Conservation (phyloP, 768 basidiomycete genomes). For the Phaffia tasmanica region DNA sequence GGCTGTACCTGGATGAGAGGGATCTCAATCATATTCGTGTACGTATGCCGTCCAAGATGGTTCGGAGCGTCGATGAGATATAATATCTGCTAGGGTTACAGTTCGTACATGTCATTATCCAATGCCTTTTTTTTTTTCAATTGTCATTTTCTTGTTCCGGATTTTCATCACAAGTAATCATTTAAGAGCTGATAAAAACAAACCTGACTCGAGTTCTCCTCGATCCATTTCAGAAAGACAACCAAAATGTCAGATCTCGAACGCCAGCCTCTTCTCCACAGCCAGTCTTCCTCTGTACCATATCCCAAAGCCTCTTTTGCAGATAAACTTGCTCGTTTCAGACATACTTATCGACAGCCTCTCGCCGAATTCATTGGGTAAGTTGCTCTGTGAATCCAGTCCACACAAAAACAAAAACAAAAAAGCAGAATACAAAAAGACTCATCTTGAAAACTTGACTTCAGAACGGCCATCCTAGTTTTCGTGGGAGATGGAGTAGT, state of each 20-base stretch:
- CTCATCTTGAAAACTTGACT: not conserved
- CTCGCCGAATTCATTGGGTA: conserved; percentile 1
- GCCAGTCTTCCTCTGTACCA: no score
- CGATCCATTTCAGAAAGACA: not conserved
- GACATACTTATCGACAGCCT: not conserved
- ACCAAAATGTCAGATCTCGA: not conserved
- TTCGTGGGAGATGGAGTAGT: not conserved
- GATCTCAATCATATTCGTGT: no score
- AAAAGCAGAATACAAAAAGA: not conserved
- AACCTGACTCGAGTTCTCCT: not conserved
- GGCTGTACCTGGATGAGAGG: no score
- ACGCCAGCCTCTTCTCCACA: not conserved
- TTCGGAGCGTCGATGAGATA: no score
- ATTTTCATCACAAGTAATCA: no score
- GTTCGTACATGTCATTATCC: no score
- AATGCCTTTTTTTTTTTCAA: no score
- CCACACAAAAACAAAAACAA: not conserved
- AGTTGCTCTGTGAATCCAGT: not conserved
- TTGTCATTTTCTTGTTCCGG: no score
- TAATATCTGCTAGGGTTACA: no score
- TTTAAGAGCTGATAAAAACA: no score
- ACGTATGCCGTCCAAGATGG: no score
- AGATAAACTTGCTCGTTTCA: not conserved
- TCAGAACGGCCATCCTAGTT: not conserved
- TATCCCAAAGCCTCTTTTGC: no score